Evolutionary conservation across 768 basidiomycete genomes (phyloP).

Genomic region (Lepiota subincarnata): DNA sequence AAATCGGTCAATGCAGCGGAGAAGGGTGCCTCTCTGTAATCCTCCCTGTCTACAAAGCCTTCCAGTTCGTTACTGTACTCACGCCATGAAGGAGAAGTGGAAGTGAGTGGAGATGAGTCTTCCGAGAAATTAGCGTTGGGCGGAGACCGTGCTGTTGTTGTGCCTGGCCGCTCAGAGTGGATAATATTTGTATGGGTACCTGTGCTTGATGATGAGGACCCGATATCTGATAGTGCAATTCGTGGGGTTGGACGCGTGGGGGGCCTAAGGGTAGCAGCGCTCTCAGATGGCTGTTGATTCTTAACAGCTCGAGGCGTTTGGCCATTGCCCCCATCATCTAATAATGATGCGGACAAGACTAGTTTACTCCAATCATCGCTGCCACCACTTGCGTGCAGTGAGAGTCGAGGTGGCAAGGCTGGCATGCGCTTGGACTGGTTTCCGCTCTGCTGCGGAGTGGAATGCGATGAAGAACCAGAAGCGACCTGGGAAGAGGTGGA

Average conservation of each 20-base stretch:
- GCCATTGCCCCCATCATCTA: not conserved
- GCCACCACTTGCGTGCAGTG: slow-evolving; percentile 19
- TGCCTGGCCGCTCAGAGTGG: not conserved
- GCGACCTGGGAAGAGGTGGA: slow-evolving; percentile 4
- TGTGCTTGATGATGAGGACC: too few species aligned
- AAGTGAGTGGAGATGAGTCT: not conserved
- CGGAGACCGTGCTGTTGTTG: not conserved
- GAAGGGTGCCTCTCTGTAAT: slow-evolving; percentile 12
- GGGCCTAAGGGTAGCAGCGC: not conserved
- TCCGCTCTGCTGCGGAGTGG: slow-evolving; percentile 14
- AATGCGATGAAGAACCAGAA: slow-evolving; percentile 1
- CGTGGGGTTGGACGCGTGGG: not conserved
- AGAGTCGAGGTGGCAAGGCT: slow-evolving; percentile 48
- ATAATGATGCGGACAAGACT: slow-evolving; percentile 6
- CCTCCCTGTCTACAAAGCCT: slow-evolving; percentile 16
- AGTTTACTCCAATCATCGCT: slow-evolving; percentile 39
- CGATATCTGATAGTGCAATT: not conserved
- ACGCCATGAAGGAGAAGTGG: slow-evolving; percentile 15
- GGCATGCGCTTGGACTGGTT: slow-evolving; percentile 17
- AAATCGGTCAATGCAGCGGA: slow-evolving; percentile 23
- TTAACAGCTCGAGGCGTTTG: not conserved
- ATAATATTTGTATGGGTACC: not conserved
- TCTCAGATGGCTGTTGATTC: not conserved
- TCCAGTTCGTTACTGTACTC: slow-evolving; percentile 22
- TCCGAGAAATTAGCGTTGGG: not conserved